These are phyloP conservation scores for Globisporangium cylindrosporum DNA, from an alignment of 352 stramenopile genomes.

Conservation along the genomic window DNA sequence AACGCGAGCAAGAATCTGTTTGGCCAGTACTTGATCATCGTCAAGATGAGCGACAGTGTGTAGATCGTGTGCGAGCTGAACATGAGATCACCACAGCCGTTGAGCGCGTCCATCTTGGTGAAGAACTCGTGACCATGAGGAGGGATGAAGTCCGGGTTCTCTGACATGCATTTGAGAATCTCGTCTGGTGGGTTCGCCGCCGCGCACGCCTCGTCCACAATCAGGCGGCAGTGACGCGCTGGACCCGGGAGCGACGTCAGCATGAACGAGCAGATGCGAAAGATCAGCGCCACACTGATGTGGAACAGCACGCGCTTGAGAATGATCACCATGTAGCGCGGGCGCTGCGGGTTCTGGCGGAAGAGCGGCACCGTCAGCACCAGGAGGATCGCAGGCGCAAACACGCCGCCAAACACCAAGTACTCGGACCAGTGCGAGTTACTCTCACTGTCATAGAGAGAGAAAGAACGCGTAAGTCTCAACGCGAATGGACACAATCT, in stretches of 20 bases:
- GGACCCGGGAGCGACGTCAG: constrained; percentile 67
- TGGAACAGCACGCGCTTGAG: constrained; percentile 81
- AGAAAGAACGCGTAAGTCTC: no score
- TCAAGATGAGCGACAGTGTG: constrained; percentile 86
- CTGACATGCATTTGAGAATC: constrained; percentile 45
- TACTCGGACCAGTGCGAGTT: constrained; percentile 60
- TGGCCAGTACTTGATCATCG: constrained; percentile 85
- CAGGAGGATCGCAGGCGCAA: constrained; percentile 68
- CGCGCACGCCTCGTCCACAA: constrained; percentile 64
- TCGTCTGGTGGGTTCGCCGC: constrained; percentile 45
- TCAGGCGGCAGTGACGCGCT: constrained; percentile 66
- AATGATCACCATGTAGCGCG: constrained; percentile 77
- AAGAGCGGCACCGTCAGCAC: constrained; percentile 65
- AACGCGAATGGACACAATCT: no score
- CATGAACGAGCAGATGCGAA: constrained; percentile 81
- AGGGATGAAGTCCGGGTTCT: constrained; percentile 76
- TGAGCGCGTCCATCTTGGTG: constrained; percentile 72
- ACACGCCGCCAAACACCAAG: constrained; percentile 73
- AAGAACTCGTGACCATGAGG: constrained; percentile 52
- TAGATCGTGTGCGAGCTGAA: constrained; percentile 93
- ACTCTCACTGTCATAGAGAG: constrained; percentile 20
- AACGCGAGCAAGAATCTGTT: constrained; percentile 69
- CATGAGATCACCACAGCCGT: constrained; percentile 89
- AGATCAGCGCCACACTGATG: constrained; percentile 65
- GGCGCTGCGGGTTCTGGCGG: constrained; percentile 53